A percentile compares a stretch with the other conserved stretches of the same genome.
Evolutionary conservation across 306 rosid species (phyloP).

Genomic region (Oxytropis ochrocephala): DNA sequence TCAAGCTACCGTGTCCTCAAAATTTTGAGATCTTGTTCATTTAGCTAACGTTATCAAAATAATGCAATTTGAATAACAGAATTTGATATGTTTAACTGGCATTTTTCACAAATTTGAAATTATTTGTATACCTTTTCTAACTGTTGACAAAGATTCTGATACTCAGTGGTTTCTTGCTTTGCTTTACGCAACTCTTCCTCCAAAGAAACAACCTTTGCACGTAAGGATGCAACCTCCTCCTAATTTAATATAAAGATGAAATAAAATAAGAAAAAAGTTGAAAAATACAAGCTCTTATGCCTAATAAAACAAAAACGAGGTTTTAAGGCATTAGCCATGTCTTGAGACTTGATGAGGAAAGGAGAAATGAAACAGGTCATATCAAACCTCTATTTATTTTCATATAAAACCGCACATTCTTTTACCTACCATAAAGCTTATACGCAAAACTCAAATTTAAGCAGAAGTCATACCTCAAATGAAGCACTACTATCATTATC

Average conservation of each 20-base stretch:
- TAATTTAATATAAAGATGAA: slow-evolving; percentile 32
- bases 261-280: background rate
- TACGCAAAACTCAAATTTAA: background rate
- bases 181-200: slow-evolving; percentile 86
- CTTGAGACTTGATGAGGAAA: background rate
- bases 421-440: slow-evolving; percentile 4
- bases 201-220: slow-evolving; percentile 54
- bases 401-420: background rate
- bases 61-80: background rate
- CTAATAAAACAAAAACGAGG: slow-evolving; percentile 6
- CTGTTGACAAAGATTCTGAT: slow-evolving; percentile 48
- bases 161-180: slow-evolving; percentile 55
- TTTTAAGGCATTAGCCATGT: background rate
- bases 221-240: slow-evolving; percentile 73
- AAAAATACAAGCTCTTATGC: background rate
- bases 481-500: slow-evolving; percentile 50
- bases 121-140: slow-evolving; percentile 61
- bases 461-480: slow-evolving; percentile 46
- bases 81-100: background rate
- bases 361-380: background rate
- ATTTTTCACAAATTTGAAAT: background rate
- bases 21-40: background rate
- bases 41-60: background rate
- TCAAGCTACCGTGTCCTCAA: background rate
- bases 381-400: slow-evolving; percentile 12